These are phyloP conservation scores for Spongospora subterranea DNA, from an alignment of 208 protist genomes.

Conservation along the genomic window DNA sequence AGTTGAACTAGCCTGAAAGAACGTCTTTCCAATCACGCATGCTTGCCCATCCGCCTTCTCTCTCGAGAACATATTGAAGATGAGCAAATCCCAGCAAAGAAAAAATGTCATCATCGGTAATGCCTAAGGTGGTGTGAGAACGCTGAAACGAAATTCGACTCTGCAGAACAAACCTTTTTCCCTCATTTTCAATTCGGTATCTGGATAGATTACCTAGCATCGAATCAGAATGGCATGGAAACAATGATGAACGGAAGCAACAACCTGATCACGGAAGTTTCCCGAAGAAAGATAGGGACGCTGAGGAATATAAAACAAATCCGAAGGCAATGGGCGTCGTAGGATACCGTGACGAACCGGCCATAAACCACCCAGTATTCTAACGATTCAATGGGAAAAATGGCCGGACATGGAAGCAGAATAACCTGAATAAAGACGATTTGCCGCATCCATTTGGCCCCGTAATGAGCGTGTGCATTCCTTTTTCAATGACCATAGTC, in stretches of 20 bases:
- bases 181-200: neutral
- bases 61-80: constrained; percentile 33
- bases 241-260: neutral
- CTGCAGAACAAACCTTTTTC: neutral
- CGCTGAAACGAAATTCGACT: neutral
- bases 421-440: constrained; percentile 46
- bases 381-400: neutral
- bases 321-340: constrained; percentile 8
- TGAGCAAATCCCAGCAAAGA: constrained; percentile 18
- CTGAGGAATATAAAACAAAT: constrained; percentile 68
- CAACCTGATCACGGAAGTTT: constrained; percentile 61
- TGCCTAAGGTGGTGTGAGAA: too few species aligned
- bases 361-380: constrained; percentile 33
- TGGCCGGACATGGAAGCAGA: neutral
- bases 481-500: constrained; percentile 41
- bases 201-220: constrained; percentile 61
- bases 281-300: constrained; percentile 61
- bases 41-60: constrained; percentile 23
- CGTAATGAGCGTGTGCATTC: constrained; percentile 8
- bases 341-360: constrained; percentile 22
- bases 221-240: neutral
- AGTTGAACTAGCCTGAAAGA: neutral
- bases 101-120: neutral
- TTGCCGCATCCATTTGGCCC: constrained; percentile 56
- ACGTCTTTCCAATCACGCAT: constrained; percentile 45